Conservation (phyloP, 345 rosid species). For the Camelina neglecta region DNA sequence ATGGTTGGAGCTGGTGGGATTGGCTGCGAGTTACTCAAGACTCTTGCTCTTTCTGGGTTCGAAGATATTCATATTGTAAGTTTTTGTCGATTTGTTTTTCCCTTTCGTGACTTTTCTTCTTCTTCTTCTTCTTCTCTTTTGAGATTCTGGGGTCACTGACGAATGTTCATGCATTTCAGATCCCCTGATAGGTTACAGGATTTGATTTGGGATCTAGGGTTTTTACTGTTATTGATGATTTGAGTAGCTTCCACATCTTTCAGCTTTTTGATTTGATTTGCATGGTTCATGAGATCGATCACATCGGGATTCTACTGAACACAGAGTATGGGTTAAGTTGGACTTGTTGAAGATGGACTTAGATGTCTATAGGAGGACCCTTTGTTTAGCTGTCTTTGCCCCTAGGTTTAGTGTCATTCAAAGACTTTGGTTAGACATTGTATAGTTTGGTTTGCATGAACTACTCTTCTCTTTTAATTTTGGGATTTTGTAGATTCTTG, state of each 20-base stretch:
- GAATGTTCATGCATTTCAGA: not conserved
- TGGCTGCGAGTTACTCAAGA: constrained; percentile 98
- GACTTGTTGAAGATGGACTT: not conserved
- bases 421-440: constrained; percentile 3
- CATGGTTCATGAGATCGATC: constrained; percentile 13
- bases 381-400: not conserved
- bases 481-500: not conserved
- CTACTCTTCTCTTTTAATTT: not conserved
- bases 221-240: not conserved
- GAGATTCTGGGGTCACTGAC: constrained; percentile 7
- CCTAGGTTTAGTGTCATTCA: not conserved
- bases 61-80: constrained; percentile 93
- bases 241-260: not conserved
- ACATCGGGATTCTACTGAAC: not conserved
- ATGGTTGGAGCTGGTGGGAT: constrained; percentile 99
- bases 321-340: not conserved
- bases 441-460: constrained; percentile 3
- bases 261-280: constrained; percentile 5
- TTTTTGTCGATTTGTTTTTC: not conserved
- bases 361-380: not conserved
- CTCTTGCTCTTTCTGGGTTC: constrained; percentile 94
- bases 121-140: not conserved
- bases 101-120: not conserved
- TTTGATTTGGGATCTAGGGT: not conserved
- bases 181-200: not conserved